Evolutionary conservation across 306 rosid species (phyloP).

Genomic region (Arachis hypogaea): DNA sequence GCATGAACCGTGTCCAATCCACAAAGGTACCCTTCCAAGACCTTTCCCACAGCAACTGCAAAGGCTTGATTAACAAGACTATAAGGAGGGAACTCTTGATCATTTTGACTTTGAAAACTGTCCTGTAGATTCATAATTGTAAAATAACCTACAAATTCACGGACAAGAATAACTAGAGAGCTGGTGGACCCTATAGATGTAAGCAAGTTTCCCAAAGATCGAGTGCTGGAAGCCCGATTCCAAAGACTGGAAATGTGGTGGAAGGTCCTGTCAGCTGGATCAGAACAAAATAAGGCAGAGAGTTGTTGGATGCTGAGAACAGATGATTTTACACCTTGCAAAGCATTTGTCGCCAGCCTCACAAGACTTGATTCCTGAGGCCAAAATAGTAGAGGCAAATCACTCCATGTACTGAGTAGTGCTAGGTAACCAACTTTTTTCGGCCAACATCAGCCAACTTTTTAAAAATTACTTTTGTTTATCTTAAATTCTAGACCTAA

Average conservation of each 20-base stretch:
- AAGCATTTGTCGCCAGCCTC: slow-evolving; percentile 72
- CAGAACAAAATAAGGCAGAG: slow-evolving; percentile 59
- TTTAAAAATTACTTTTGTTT: no score
- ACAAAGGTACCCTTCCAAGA: slow-evolving; percentile 74
- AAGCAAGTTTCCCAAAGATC: slow-evolving; percentile 72
- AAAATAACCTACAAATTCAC: slow-evolving; percentile 61
- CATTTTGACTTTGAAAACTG: slow-evolving; percentile 35
- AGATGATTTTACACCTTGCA: slow-evolving; percentile 77
- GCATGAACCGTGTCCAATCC: slow-evolving; percentile 70
- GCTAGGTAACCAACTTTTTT: background rate
- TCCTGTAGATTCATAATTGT: slow-evolving; percentile 40
- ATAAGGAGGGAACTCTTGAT: slow-evolving; percentile 42
- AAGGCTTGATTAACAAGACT: slow-evolving; percentile 92
- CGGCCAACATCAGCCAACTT: no score
- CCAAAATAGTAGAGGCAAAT: slow-evolving; percentile 4
- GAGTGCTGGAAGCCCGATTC: slow-evolving; percentile 81
- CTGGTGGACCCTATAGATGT: slow-evolving; percentile 67
- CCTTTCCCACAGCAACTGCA: slow-evolving; percentile 80
- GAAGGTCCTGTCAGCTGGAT: slow-evolving; percentile 73
- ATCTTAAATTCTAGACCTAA: no score
- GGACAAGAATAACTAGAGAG: slow-evolving; percentile 69
- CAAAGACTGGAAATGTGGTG: slow-evolving; percentile 70
- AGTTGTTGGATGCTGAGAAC: slow-evolving; percentile 62
- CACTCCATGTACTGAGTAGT: background rate
- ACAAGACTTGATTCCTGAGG: slow-evolving; percentile 82